Evolutionary conservation across 495 filamentous ascomycete genomes (phyloP), one percentile per base, ranked within the genome.

Genomic region (Hyaloscypha finlandica): DNA sequence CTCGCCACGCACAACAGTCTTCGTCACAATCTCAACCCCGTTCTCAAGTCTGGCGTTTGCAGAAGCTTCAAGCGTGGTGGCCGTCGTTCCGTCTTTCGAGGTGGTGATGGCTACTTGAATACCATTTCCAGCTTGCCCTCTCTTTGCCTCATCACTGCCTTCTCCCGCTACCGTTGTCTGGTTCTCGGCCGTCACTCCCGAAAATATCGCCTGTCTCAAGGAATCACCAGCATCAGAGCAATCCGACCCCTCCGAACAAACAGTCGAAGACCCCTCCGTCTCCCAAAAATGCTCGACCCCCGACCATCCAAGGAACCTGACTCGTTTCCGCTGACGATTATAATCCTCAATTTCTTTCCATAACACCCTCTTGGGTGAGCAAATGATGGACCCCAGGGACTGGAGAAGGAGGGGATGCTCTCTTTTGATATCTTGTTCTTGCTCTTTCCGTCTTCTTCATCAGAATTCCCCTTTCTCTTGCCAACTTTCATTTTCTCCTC

Each of bases 11-110:
- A 60, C 30, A 8, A 66, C 64, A 12, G 64, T 66, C 64, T 66
- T 66, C 19, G 64, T 66, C 2, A 66, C 57, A 54, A 61, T 61
- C 56, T 61, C 52, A 48, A 66, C 33, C 42, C 64, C 57, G 29
- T 61, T 19, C 30, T 20, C 31, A 22, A 14, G 31, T 12, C n/a
- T 56, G 14, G 51, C 20, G 5, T 64, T 29, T 30, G 62, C n/a
- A n/a, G 5, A 14, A 2, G 37, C 48, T 8, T 29, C n/a, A 6
- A 64, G 45, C 4, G 19, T 22, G 37, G 51, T 64, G 9, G 30
- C 57, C 1, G 48, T 54, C 31, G 11, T 39, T 5, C 52, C 52
- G 31, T 39, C 52, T 42, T 64, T 55, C n/a, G n/a, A 64, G 2
- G 62, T 64, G 29, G 30, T 55, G 30, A 52, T 64, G 8, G 16